Base-by-base conservation (phyloP, 2,329 filamentous ascomycete genomes). In the Penicillium sp. region DNA sequence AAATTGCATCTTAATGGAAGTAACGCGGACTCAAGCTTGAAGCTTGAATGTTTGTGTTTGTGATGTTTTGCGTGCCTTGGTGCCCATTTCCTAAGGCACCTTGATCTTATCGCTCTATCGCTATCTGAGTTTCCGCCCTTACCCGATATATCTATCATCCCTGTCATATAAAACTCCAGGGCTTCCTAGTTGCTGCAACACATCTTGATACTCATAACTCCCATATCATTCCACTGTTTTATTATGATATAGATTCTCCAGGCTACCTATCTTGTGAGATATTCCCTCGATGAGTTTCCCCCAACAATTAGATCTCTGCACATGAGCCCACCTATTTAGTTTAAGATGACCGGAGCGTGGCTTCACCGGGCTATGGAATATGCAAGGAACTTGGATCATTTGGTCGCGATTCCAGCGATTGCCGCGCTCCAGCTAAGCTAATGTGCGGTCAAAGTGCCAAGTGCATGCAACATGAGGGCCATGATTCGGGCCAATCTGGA, bases 11-110 rank as follows among this genome's bases (percentile, higher is more conserved):
- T 24, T 35, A 40, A 51, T 16, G 5, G 26, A 38, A 35, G 42
- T 38, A 45, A 46, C 20, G 29, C 35, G 34, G 48, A 37, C 48
- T 56, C 24, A n/a, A 46, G 40, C 53, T 52, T 39, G 49, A 51
- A 56, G 48, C 48, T 46, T 40, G 42, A 38, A 35, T 52, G 53
- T 56, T 56, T 46, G 48, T 55, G 53, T 55, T 55, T 56, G 48
- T 24, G 53, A 35, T 56, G 53, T 56, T 56, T 56, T 48, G n/a
- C 42, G 26, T 40, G 24, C 35, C n/a, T 35, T 31, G 16, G 1
- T 34, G 53, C 53, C 53, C 11, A 10, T 10, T 45, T 34, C 4
- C 5, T 35, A 22, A 56, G 53, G 53, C 48, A 20, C 0, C 10
- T 7, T 10, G 24, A 6, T 29, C 24, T 56, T 56, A 56, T 56